These are phyloP conservation scores for Lasiosphaeria miniovina DNA, from an alignment of 495 filamentous ascomycete species.

Conservation along the genomic window DNA sequence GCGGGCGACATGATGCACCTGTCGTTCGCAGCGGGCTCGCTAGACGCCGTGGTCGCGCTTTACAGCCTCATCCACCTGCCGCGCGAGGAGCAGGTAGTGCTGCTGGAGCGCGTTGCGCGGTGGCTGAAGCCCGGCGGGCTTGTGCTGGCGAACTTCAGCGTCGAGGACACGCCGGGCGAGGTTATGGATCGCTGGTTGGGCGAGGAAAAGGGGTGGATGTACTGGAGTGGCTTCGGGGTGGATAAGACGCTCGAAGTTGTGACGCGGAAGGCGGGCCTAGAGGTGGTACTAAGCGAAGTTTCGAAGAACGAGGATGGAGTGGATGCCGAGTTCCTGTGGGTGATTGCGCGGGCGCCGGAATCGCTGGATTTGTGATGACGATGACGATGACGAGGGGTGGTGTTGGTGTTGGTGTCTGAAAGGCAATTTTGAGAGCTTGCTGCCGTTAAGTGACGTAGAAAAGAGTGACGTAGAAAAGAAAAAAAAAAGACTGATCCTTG, in stretches of 20 bases:
- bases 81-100: slow-evolving; percentile 30
- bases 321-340: slow-evolving; percentile 31
- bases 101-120: slow-evolving; percentile 24
- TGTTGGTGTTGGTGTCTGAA: too few relatives aligned
- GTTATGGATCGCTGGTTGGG: slow-evolving; percentile 30
- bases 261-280: slow-evolving; percentile 20
- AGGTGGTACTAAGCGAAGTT: slow-evolving; percentile 25
- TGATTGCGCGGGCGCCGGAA: slow-evolving; percentile 22
- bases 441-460: too few relatives aligned
- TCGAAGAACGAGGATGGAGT: slow-evolving; percentile 18
- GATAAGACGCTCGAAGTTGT: slow-evolving; percentile 25
- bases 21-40: slow-evolving; percentile 14
- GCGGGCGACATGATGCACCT: slow-evolving; percentile 35
- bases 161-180: slow-evolving; percentile 16
- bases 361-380: too few relatives aligned
- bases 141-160: slow-evolving; percentile 32
- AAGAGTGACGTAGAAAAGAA: too few relatives aligned
- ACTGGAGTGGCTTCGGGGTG: slow-evolving; percentile 34
- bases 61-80: slow-evolving; percentile 41
- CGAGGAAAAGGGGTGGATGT: slow-evolving; percentile 37
- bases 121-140: slow-evolving; percentile 35
- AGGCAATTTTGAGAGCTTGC: too few relatives aligned
- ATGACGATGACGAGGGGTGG: too few relatives aligned
- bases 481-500: too few relatives aligned
- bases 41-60: slow-evolving; percentile 30